Evolutionary conservation across 2,329 filamentous ascomycete species (phyloP).

Genomic region (Dothideomycetes sp.): DNA sequence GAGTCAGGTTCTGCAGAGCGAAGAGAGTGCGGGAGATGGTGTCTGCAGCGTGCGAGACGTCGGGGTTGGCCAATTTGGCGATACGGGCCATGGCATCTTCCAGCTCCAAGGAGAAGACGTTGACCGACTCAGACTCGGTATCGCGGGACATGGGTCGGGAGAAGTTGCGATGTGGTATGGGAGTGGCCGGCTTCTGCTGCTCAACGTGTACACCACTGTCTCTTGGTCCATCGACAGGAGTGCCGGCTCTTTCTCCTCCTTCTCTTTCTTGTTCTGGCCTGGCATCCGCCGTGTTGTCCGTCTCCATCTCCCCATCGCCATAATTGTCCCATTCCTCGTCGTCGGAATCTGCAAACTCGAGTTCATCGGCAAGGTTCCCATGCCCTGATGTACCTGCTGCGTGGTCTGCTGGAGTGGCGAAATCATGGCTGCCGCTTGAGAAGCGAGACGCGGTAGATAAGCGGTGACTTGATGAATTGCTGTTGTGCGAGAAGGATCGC

Average conservation of each 20-base stretch:
- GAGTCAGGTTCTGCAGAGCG: conserved; percentile 27
- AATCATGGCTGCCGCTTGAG: conserved; percentile 28
- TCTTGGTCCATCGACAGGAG: conserved; percentile 27
- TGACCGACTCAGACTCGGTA: neutral
- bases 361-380: conserved; percentile 71
- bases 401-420: conserved; percentile 28
- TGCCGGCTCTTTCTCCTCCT: conserved; percentile 31
- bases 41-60: conserved; percentile 23
- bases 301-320: conserved; percentile 7
- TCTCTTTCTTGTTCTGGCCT: conserved; percentile 31
- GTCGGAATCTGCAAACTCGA: conserved; percentile 60
- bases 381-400: conserved; percentile 45
- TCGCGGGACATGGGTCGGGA: conserved; percentile 16
- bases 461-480: conserved; percentile 33
- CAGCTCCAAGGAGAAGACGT: conserved; percentile 31
- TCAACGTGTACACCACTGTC: conserved; percentile 40
- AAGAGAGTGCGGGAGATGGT: conserved; percentile 25
- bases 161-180: conserved; percentile 25
- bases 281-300: conserved; percentile 21
- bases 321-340: conserved; percentile 17
- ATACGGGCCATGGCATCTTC: conserved; percentile 27
- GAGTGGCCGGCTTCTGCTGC: conserved; percentile 30
- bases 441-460: conserved; percentile 26
- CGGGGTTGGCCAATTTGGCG: conserved; percentile 23
- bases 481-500: conserved; percentile 35